Evolutionary conservation across 257 asterid species (phyloP), one percentile per base, ranked within the genome.

Genomic region (Echium plantagineum): DNA sequence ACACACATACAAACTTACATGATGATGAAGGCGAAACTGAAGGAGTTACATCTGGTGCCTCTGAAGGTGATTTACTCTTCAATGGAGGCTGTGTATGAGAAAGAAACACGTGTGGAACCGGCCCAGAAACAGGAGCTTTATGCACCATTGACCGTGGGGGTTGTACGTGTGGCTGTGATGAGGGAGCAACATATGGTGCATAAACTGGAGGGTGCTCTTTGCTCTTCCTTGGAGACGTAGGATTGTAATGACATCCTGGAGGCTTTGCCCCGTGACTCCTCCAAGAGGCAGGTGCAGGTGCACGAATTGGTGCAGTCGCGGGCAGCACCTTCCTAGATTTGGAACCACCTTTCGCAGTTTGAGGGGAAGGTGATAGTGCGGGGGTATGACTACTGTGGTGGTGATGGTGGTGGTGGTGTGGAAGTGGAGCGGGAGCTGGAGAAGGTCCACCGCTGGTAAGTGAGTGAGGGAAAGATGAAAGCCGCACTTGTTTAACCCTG

Each of bases 401-500:
- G n/a, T n/a, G n/a, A n/a, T n/a, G n/a, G n/a, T n/a, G 81, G 64
- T 60, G 81, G 22, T 59, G 64, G 19, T 63, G 78, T 46, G 74
- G 61, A 53, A 75, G 67, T 7, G 84, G 70, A 59, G 72, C 42
- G 59, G 95, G 93, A 42, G 85, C 71, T 20, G 79, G 81, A 63
- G 84, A 70, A 12, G 86, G 86, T 30, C 87, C 69, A 18, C 74
- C 74, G 16, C 71, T 58, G 15, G 81, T 81, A 9, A 75, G 83
- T 59, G 96, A 77, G 78, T 80, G 94, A 15, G 79, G 85, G 61
- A 81, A 60, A 52, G 97, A 82, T n/a, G 98, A 89, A 68, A 93
- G 96, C 63, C 85, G 74, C 49, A 93, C 94, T 81, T 93, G 98
- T 75, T 93, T 93, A 24, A 93, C 98, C 71, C 78, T 82, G 21